Conservation (phyloP, 495 filamentous ascomycete species). For the Glonium stellatum region DNA sequence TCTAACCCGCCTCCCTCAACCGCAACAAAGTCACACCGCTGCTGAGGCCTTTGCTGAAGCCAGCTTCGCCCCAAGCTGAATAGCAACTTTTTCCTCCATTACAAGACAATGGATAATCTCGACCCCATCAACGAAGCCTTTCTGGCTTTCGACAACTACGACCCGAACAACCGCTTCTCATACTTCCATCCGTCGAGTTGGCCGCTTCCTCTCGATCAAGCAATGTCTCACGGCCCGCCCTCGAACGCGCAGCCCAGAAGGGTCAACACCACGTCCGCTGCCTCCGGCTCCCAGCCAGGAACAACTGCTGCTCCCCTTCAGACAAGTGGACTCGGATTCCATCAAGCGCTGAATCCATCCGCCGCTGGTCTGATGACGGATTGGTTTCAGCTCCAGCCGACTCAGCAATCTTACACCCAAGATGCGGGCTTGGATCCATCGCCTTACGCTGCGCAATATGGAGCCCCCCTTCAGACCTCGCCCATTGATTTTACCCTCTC, state of each 20-base stretch:
- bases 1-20: background rate
- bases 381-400: constrained; percentile 14
- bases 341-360: constrained; percentile 7
- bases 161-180: background rate
- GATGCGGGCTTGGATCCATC: constrained; percentile 9
- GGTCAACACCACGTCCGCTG: constrained; percentile 8
- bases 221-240: constrained; percentile 23
- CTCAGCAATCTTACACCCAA: constrained; percentile 10
- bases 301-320: constrained; percentile 14
- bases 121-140: constrained; percentile 22
- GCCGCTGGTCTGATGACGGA: constrained; percentile 12
- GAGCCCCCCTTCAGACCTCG: constrained; percentile 26
- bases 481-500: constrained; percentile 22
- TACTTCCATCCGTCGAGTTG: constrained; percentile 16
- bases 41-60: background rate
- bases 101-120: constrained; percentile 25
- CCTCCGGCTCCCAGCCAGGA: background rate
- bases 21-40: background rate
- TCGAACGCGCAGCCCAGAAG: constrained; percentile 14
- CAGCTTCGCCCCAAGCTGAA: constrained; percentile 1
- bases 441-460: constrained; percentile 7
- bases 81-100: background rate
- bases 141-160: constrained; percentile 16
- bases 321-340: constrained; percentile 9
- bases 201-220: constrained; percentile 21